Base-by-base conservation (phyloP, 768 basidiomycete genomes). In the Tylopilus sp. region DNA sequence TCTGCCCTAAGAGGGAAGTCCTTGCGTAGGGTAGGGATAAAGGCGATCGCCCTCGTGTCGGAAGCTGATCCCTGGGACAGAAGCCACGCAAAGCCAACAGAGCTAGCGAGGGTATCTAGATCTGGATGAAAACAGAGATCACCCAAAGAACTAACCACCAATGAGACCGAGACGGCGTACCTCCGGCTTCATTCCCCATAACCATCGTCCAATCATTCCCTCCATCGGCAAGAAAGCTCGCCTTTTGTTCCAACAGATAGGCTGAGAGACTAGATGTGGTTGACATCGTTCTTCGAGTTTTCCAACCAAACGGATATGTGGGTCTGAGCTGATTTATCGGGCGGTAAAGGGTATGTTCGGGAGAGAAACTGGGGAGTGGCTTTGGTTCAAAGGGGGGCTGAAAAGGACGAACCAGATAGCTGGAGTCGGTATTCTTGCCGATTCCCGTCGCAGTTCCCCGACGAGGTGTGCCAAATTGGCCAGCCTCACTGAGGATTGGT, bases 131-230 rank as follows among this genome's bases (percentile, higher is more conserved):
- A 17, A 22, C 15, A 51, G n/a, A 20, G 47, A 47, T 35, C 30
- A 52, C 50, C 18, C 44, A 31, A 36, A 36, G 36, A 12, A 36
- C 38, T 22, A 22, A 41, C 47, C 42, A 25, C 26, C n/a, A 30
- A n/a, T 3, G 13, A 31, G 20, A 47, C 36, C 18, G 22, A 45
- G 38, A 23, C 41, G 18, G 35, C 50, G 15, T 65, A 95, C 95
- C 95, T 62, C 95, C 95, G 13, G 95, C 92, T 70, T 98, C 95
- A 67, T 99, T 99, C 0, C 95, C 95, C 85, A 94, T 90, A 0
- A 85, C 87, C 6, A 97, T 75, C 0, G 82, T 86, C 95, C 94
- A 98, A 42, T 82, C 79, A 6, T 66, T 57, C 0, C 73, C 78
- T 36, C 76, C 75, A 44, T 84, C 87, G 17, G 60, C 63, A 20